These are phyloP conservation scores for Nitzschia putrida DNA, from an alignment of 108 stramenopile species.

Conservation along the genomic window DNA sequence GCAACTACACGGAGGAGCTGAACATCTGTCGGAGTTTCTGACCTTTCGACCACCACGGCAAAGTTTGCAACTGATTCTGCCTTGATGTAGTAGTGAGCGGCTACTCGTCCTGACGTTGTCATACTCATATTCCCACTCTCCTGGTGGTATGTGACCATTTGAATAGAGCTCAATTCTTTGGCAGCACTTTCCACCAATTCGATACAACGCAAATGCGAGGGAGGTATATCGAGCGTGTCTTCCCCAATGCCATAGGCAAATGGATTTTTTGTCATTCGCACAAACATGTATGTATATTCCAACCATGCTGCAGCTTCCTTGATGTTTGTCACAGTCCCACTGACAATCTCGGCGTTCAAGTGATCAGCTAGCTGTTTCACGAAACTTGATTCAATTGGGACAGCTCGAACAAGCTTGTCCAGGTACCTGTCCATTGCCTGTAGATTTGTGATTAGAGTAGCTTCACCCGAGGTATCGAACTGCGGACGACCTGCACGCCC, in stretches of 20 bases:
- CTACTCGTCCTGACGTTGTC: constrained; percentile 92
- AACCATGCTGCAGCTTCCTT: constrained; percentile 94
- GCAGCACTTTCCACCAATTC: constrained; percentile 88
- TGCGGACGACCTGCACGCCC: constrained; percentile 95
- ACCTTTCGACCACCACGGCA: constrained; percentile 71
- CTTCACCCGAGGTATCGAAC: constrained; percentile 92
- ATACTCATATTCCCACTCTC: constrained; percentile 89
- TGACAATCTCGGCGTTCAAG: constrained; percentile 97
- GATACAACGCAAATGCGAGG: constrained; percentile 52
- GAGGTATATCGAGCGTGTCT: constrained; percentile 74
- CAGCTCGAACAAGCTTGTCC: constrained; percentile 88
- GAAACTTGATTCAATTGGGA: constrained; percentile 94
- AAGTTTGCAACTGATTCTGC: constrained; percentile 94
- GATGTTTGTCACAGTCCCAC: constrained; percentile 94
- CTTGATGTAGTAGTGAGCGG: constrained; percentile 97
- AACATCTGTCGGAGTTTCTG: constrained; percentile 68
- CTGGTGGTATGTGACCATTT: constrained; percentile 88
- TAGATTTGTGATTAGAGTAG: constrained; percentile 92
- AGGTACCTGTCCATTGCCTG: constrained; percentile 91
- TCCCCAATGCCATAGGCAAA: constrained; percentile 90
- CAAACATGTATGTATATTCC: constrained; percentile 95
- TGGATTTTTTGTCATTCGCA: constrained; percentile 94
- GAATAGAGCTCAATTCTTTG: constrained; percentile 71
- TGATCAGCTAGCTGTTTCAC: constrained; percentile 96
- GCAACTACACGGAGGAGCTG: constrained; percentile 86